phyloP scores from a whole-genome alignment of 208 protist species.

The Blechomonas ayalai region DNA sequence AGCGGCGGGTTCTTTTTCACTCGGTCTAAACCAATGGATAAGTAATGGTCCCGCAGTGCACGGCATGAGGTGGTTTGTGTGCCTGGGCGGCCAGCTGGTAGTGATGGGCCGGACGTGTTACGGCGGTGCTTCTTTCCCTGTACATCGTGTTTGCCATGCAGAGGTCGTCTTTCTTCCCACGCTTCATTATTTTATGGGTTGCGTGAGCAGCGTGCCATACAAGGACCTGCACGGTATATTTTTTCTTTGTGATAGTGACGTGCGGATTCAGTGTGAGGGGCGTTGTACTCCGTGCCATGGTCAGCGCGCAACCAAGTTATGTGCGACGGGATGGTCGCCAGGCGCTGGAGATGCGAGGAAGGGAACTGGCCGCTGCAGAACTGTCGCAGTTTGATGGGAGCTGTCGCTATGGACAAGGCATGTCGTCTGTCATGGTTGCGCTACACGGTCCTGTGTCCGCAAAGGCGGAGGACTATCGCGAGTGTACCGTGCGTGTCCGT shows the following conservation, averaged over 20 bases:
- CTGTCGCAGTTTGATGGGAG: conserved; percentile 69
- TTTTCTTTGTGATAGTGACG: conserved; percentile 5
- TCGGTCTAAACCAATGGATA: conserved; percentile 2
- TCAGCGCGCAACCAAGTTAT: conserved; percentile 1
- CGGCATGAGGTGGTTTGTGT: neutral
- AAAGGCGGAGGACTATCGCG: conserved; percentile 34
- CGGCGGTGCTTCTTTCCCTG: neutral
- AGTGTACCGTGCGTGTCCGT: conserved; percentile 22
- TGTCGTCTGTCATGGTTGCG: conserved; percentile 45
- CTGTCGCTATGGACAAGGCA: conserved; percentile 67
- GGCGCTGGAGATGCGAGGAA: conserved; percentile 53
- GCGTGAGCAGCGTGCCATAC: neutral
- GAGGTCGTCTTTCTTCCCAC: conserved; percentile 1
- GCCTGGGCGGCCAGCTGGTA: no score
- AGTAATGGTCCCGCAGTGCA: neutral
- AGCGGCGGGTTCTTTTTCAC: conserved; percentile 14
- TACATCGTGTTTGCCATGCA: neutral
- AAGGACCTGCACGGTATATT: neutral
- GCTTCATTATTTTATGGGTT: conserved; percentile 1
- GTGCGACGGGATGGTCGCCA: conserved; percentile 53
- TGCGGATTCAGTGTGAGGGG: neutral
- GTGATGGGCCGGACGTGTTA: no score
- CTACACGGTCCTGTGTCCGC: conserved; percentile 66
- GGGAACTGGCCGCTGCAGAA: conserved; percentile 49
- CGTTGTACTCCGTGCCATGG: neutral